Evolutionary conservation across 78 protist genomes (phyloP), one percentile per base, ranked within the genome.

Genomic region (Monocercomonoides exilis): DNA sequence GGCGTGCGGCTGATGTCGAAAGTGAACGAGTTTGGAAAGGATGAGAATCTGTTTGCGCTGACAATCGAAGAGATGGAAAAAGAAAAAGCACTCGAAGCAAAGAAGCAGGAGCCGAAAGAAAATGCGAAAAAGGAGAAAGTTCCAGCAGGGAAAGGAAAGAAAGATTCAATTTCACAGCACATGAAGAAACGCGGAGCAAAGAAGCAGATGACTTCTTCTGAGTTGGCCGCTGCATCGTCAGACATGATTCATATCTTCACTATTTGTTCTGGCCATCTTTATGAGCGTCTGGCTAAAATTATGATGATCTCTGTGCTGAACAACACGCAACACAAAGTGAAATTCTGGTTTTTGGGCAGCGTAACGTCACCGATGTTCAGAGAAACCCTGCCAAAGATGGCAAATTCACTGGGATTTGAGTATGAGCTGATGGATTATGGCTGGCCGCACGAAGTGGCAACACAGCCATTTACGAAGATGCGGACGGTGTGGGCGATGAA

Each of bases 401-500:
- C 91, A 3, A 2, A 85, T 29, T 33, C 34, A 35, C 1, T 85
- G 77, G 89, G 89, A 38, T 89, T 45, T 43, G 89, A 85, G 5
- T 85, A 42, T 5, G 43, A 11, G 81, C 21, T 89, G 34, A 2
- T 89, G n/a, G 5, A 11, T 33, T 89, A 81, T 35, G 2, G 41
- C 36, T 89, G 91, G 91, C 91, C 91, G 41, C 64, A 1, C 3
- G 80, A 34, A 38, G 3, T 89, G 3, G n/a, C n/a, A n/a, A 54
- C 4, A 1, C 4, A 11, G 44, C 91, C 80, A 45, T 3, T 36
- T 21, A 36, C 11, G 2, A 77, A 81, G n/a, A 85, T 80, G 35
- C 90, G 91, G 34, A n/a, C 11, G 2, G 84, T 89, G 84, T 89
- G 91, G 91, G 91, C 89, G 1, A 46, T 80, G 77, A 89, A 89